Evolutionary conservation across 495 filamentous ascomycete species (phyloP).

Genomic region (Tuber umbilicatum): DNA sequence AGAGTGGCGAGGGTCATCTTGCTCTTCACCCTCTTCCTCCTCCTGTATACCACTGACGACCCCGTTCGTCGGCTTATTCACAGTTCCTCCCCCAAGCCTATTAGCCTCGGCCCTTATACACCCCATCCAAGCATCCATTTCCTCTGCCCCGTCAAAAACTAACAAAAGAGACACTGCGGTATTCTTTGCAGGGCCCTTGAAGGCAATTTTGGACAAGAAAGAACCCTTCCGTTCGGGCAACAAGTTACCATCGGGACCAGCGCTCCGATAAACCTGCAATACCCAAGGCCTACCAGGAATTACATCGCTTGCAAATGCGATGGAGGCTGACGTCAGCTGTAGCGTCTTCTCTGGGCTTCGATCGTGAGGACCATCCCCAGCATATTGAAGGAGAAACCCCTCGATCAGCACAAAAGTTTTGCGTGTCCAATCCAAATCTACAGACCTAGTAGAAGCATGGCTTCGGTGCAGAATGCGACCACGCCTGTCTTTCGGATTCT

Average conservation of each 20-base stretch:
- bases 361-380: constrained; percentile 71
- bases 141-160: constrained; percentile 70
- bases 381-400: constrained; percentile 81
- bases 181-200: constrained; percentile 56
- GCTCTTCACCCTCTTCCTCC: constrained; percentile 32
- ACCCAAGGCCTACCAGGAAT: constrained; percentile 93
- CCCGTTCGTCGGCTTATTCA: constrained; percentile 17
- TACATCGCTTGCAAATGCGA: constrained; percentile 86
- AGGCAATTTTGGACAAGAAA: constrained; percentile 65
- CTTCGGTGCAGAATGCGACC: constrained; percentile 48
- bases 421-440: constrained; percentile 67
- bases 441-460: constrained; percentile 54
- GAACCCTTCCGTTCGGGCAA: constrained; percentile 49
- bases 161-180: constrained; percentile 66
- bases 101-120: constrained; percentile 47
- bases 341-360: constrained; percentile 81
- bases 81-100: constrained; percentile 43
- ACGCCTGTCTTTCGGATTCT: constrained; percentile 38
- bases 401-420: constrained; percentile 80
- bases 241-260: constrained; percentile 56
- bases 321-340: constrained; percentile 73
- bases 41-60: constrained; percentile 9
- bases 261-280: constrained; percentile 74
- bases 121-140: constrained; percentile 78
- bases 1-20: constrained; percentile 26